These are phyloP conservation scores for Rasamsonia emersonii DNA, from an alignment of 2,329 filamentous ascomycete genomes.

Conservation along the genomic window DNA sequence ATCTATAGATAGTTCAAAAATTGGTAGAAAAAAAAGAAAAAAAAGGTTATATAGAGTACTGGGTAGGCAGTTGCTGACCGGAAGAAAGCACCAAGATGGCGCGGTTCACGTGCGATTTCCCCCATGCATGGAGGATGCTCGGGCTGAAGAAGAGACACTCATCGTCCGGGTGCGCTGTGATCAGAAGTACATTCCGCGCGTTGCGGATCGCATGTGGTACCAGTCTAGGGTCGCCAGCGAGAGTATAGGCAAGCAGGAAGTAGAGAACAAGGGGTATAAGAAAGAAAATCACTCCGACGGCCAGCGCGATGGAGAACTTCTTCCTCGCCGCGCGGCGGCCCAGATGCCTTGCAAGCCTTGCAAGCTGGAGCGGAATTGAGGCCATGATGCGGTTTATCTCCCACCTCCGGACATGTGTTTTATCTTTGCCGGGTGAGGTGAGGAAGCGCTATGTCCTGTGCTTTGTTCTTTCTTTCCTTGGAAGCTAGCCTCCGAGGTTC, in stretches of 20 bases:
- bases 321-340: conserved; percentile 6
- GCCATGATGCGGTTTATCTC: no score
- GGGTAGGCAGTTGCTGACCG: no score
- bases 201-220: conserved; percentile 26
- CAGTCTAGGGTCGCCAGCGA: conserved; percentile 29
- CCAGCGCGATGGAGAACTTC: conserved; percentile 3
- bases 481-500: no score
- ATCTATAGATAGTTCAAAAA: no score
- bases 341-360: conserved; percentile 6
- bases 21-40: neutral
- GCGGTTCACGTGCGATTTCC: conserved; percentile 12
- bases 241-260: conserved; percentile 27
- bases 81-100: conserved; percentile 16
- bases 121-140: conserved; percentile 13
- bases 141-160: conserved; percentile 21
- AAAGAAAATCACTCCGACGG: conserved; percentile 3
- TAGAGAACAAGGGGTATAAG: conserved; percentile 26
- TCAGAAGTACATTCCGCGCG: conserved; percentile 29
- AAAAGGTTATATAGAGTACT: no score
- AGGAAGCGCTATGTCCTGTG: no score
- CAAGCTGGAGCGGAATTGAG: no score
- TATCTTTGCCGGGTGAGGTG: no score
- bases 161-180: conserved; percentile 27
- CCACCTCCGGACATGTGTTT: no score
- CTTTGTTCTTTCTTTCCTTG: no score